A percentile compares a stretch with the other conserved stretches of the same genome.
These are phyloP conservation scores for Akanthomyces dipterigenus DNA, from an alignment of 2,329 filamentous ascomycete species.

Conservation along the genomic window DNA sequence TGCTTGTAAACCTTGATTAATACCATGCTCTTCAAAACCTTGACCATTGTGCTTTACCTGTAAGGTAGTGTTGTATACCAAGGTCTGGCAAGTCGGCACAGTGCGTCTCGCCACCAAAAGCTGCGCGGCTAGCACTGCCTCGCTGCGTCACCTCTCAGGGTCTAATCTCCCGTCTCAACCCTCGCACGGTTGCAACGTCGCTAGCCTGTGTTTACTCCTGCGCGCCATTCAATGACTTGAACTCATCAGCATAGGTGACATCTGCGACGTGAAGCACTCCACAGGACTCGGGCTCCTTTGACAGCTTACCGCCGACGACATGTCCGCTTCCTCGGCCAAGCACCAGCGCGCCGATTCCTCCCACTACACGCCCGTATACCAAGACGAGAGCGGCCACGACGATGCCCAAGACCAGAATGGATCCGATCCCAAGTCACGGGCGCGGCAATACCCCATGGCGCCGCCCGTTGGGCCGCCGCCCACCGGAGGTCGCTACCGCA, in stretches of 20 bases:
- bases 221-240: background rate
- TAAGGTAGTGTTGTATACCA: background rate
- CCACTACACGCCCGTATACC: conserved; percentile 28
- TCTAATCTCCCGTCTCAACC: background rate
- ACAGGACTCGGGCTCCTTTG: background rate
- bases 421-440: background rate
- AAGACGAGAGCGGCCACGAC: conserved; percentile 22
- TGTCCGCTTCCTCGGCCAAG: conserved; percentile 5
- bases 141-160: background rate
- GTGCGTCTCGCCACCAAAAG: background rate
- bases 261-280: background rate
- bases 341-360: conserved; percentile 10
- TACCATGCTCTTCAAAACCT: background rate
- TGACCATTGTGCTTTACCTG: background rate
- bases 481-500: conserved; percentile 20
- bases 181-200: background rate
- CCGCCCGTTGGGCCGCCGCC: conserved; percentile 5
- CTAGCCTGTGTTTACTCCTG: background rate
- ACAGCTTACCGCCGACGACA: background rate
- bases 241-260: background rate
- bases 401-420: background rate
- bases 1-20: background rate
- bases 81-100: background rate
- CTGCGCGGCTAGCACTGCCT: background rate
- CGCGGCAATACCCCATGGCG: background rate